Conservation (phyloP, 139 green algal species). For the Eudorina sp. region DNA sequence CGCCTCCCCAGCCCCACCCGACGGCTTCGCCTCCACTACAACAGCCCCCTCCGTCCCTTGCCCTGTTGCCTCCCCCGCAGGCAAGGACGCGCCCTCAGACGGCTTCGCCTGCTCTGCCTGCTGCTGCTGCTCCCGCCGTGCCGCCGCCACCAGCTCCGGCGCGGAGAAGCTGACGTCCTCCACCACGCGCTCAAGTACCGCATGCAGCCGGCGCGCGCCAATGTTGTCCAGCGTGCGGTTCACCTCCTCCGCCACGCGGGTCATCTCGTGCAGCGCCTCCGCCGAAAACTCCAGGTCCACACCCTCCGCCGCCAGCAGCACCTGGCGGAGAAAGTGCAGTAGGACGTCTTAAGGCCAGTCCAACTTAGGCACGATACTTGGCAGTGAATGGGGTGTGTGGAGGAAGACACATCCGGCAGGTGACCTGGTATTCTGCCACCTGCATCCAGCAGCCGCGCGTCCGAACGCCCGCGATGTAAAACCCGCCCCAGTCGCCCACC, state of each 20-base stretch:
- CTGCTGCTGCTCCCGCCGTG: constrained; percentile 23
- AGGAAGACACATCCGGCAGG: too few relatives aligned
- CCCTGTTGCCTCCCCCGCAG: neutral
- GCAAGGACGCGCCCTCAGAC: too few relatives aligned
- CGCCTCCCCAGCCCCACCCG: constrained; percentile 46
- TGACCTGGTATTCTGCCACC: too few relatives aligned
- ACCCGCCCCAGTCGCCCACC: too few relatives aligned
- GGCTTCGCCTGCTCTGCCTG: neutral
- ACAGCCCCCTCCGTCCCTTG: neutral
- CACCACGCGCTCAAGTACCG: constrained; percentile 94
- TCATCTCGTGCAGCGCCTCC: constrained; percentile 81
- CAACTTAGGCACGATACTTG: too few relatives aligned
- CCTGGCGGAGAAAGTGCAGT: constrained; percentile 32
- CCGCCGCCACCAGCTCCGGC: constrained; percentile 79
- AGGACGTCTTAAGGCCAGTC: too few relatives aligned
- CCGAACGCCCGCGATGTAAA: too few relatives aligned
- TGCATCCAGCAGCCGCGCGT: too few relatives aligned
- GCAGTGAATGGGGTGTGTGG: too few relatives aligned
- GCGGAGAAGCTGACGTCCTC: constrained; percentile 95
- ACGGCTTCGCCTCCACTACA: neutral
- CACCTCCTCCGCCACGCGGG: constrained; percentile 87
- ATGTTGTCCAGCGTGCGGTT: constrained; percentile 93
- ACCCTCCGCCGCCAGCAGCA: constrained; percentile 91
- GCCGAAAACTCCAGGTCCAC: constrained; percentile 91
- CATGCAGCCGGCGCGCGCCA: constrained; percentile 93